Base-by-base conservation (phyloP, 257 asterid species). In the Cordia subcordata region DNA sequence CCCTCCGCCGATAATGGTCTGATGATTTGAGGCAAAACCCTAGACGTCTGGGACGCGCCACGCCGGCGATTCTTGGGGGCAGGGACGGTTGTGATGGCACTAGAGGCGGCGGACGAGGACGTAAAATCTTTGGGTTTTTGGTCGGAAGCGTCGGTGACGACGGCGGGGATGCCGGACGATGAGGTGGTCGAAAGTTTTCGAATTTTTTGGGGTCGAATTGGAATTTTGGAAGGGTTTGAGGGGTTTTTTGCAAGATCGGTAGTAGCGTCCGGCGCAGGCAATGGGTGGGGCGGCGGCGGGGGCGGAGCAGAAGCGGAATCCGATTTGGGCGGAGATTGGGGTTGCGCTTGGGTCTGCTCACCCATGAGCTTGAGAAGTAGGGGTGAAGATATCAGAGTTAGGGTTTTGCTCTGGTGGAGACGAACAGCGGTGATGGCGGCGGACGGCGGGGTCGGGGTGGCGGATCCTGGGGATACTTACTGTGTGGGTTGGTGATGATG, bases 171-270 rank as follows among this genome's bases (percentile, higher is more conserved):
- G 22, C 71, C 18, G 65, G 64, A 8, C 49, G 61, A 10, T 75
- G 44, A 38, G 56, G 49, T 67, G 49, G 73, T 56, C 12, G 91
- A 90, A 13, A 91, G 95, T 57, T 84, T 88, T 13, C 98, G 85
- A 62, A 91, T 86, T 67, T 91, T 91, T 18, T 75, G 96, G 55
- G 98, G 98, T 39, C 96, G 95, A 72, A 92, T 88, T 53, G 96
- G 98, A 50, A 88, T 92, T 77, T 92, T 88, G 64, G 96, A 84
- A 46, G 96, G 90, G 67, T 85, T 82, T 45, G 85, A 76, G 53
- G 79, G 64, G 40, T 70, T 74, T 0, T 57, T 78, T 55, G 87
- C 40, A 12, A 69, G 52, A 45, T 64, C 68, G 18, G 22, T 60
- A 10, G 79, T 49, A 27, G 75, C 38, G 66, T 70, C 47, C 2